A percentile compares a stretch with the other conserved stretches of the same genome.
These are phyloP conservation scores for Solanum chiquidenum DNA, from an alignment of 257 asterid species.

Conservation along the genomic window DNA sequence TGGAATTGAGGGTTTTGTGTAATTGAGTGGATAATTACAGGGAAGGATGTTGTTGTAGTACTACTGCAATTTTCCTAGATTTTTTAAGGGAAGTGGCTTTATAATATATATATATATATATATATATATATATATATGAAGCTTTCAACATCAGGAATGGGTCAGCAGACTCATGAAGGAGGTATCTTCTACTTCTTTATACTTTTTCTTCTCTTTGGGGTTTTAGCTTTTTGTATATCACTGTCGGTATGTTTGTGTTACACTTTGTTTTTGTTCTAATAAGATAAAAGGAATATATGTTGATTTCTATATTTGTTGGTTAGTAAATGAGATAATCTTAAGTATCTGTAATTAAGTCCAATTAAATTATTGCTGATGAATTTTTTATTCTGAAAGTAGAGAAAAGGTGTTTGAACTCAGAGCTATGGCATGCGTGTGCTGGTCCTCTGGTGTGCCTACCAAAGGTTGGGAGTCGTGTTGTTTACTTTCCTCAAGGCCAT, in stretches of 20 bases:
- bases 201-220: constrained; percentile 4
- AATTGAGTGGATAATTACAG: not conserved
- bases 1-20: constrained; percentile 2
- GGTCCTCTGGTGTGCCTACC: constrained; percentile 95
- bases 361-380: constrained; percentile 22
- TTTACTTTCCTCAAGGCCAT: constrained; percentile 97
- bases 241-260: not conserved
- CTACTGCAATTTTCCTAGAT: not conserved
- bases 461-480: constrained; percentile 78
- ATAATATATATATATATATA: not conserved
- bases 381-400: constrained; percentile 44
- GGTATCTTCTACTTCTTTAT: constrained; percentile 22
- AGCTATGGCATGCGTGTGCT: constrained; percentile 99
- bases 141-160: constrained; percentile 54
- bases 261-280: not conserved
- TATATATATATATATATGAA: constrained; percentile 11
- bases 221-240: not conserved
- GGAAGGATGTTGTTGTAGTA: not conserved
- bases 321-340: not conserved
- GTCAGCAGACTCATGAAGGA: constrained; percentile 39
- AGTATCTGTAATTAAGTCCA: not conserved
- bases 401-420: constrained; percentile 87
- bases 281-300: not conserved
- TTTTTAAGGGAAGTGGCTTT: constrained; percentile 10
- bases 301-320: not conserved